A percentile compares a stretch with the other conserved stretches of the same genome.
phyloP scores from a whole-genome alignment of 768 basidiomycete species.

The Clitopilus passeckerianus region DNA sequence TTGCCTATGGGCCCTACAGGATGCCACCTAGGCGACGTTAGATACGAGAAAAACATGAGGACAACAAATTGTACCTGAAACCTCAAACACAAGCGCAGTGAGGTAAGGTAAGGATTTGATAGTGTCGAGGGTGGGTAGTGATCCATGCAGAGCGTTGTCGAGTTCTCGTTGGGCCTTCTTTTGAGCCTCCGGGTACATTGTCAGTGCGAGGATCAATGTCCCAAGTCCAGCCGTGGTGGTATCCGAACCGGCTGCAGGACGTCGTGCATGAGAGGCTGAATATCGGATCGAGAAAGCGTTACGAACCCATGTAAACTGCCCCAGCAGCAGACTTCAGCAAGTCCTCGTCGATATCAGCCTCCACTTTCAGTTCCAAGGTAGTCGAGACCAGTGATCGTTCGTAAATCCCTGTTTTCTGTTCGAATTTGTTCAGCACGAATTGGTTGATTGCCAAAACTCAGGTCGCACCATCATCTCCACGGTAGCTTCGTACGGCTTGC shows the following conservation, averaged over 20 bases:
- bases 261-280: background rate
- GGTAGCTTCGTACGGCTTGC: background rate
- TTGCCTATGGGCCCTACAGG: background rate
- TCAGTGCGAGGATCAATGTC: background rate
- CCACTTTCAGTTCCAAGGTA: background rate
- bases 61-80: background rate
- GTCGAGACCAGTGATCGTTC: background rate
- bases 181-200: background rate
- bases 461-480: background rate
- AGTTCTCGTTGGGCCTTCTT: slow-evolving; percentile 1
- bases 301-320: background rate
- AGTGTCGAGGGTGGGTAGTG: background rate
- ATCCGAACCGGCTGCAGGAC: background rate
- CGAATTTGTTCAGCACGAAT: background rate
- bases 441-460: too few species aligned
- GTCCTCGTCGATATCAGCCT: background rate
- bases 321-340: background rate
- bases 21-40: background rate
- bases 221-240: background rate
- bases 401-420: background rate
- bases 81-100: background rate
- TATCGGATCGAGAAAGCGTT: background rate
- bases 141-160: background rate
- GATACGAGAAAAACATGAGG: background rate
- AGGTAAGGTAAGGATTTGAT: background rate